Evolutionary conservation across 345 rosid species (phyloP).

Genomic region (Bruguiera gymnorhiza): DNA sequence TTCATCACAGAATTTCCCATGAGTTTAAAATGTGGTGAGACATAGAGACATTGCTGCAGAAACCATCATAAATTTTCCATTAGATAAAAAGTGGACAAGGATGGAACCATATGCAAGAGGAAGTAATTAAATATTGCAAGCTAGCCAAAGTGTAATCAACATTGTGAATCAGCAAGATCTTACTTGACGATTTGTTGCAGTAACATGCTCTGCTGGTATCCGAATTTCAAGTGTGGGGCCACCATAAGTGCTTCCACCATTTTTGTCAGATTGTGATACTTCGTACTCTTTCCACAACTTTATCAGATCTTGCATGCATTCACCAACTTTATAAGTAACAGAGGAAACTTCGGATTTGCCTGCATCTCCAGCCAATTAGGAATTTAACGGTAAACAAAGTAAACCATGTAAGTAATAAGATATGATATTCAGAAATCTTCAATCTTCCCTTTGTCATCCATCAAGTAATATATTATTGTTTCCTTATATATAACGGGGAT

Average conservation of each 20-base stretch:
- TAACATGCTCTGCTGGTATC: constrained; percentile 95
- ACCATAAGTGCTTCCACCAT: constrained; percentile 54
- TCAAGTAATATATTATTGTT: neutral
- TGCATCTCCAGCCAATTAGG: constrained; percentile 41
- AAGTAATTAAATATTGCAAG: neutral
- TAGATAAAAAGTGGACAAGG: neutral
- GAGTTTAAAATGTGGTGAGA: neutral
- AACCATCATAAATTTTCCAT: neutral
- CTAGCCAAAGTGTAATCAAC: neutral
- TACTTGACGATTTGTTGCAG: constrained; percentile 99
- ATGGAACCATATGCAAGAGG: neutral
- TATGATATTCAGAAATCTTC: neutral
- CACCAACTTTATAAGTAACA: constrained; percentile 95
- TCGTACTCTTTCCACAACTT: constrained; percentile 90
- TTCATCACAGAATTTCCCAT: neutral
- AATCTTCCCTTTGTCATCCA: neutral
- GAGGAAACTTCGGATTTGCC: constrained; percentile 84
- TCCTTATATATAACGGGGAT: neutral
- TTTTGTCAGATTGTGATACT: constrained; percentile 65
- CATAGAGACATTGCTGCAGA: neutral
- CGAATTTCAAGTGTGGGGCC: constrained; percentile 96
- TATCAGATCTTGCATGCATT: constrained; percentile 97
- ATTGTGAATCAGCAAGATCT: constrained; percentile 24
- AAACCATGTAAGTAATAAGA: neutral
- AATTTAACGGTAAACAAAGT: constrained; percentile 9